Evolutionary conservation across 306 rosid species (phyloP), one percentile per base, ranked within the genome.

Genomic region (Rosa multiflora): DNA sequence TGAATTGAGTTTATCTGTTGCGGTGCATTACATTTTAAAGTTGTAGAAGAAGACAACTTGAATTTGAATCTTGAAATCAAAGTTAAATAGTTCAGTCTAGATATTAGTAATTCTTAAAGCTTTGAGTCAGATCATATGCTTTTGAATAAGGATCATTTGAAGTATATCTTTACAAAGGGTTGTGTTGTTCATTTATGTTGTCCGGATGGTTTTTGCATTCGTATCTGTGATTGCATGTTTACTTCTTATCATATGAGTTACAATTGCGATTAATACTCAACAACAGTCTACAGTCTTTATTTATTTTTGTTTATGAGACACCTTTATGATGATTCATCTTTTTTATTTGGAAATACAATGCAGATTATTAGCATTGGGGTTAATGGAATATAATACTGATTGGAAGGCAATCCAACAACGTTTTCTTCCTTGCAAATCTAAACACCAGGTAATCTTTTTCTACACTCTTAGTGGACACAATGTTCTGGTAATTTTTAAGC

Each of bases 391-490:
- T 76, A 96, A 96, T 85, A 93, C 93, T n/a, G 97, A 96, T 78
- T 96, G 97, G 99, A 87, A 93, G 80, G 93, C 96, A 52, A 91
- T 96, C 81, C 97, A 89, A 86, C 93, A 83, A 67, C 91, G 96
- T 43, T 96, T 93, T 82, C 97, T 96, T 88, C 99, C 99, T 61
- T 87, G 94, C 96, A 96, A 96, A 74, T 86, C 97, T 76, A 84
- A 82, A 79, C 94, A 89, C 85, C 99, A 93, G 99, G 99, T 96
- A 77, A 62, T 80, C 75, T 62, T 73, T 59, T 44, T 68, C 72
- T 43, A n/a, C 40, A 53, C 39, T 74, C 53, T 62, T 62, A 78
- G 18, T 73, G 49, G 46, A 63, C 58, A 64, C 40, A 35, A 15
- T 2, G 29, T 37, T 74, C 74, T 71, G 29, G 40, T 5, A 29